Base-by-base conservation (phyloP, 345 rosid genomes). In the Heritiera littoralis region DNA sequence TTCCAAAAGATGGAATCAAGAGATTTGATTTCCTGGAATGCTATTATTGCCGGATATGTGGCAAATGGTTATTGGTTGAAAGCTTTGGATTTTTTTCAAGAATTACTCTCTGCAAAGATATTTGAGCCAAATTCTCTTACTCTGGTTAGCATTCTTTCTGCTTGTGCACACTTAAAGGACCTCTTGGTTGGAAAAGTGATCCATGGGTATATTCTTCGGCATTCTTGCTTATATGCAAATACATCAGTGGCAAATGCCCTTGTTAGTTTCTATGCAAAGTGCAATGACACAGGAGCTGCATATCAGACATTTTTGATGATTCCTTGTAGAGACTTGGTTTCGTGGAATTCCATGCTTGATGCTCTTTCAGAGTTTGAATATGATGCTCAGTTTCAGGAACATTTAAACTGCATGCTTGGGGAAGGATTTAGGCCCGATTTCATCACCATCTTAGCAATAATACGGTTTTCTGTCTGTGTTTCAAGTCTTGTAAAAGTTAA, bases 11-110 rank as follows among this genome's bases (percentile, higher is more conserved):
- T 90, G 92, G 80, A 78, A 81, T 82, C 71, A 46, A 90, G 86
- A 87, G 97, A 94, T 88, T 83, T 91, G 88, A 89, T 94, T 77
- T 88, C 98, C 11, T 94, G 98, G 98, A 94, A 94, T 46, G 89
- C 94, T 77, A 80, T 90, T 65, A 89, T 92, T 79, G 87, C 94
- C 2, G 97, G 98, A 66, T 90, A 85, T 81, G 90, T 88, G 73
- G 86, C 90, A 74, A 91, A 90, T 65, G 85, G 85, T 73, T 85
- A 87, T 79, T 91, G 90, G 91, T 81, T 77, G 74, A 86, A 84
- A 81, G 94, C 94, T 70, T 84, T 94, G 85, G 78, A 82, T 55
- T 75, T 87, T 55, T 92, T 92, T 85, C 85, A 59, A 0, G 86
- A 88, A 77, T 80, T 91, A 73, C 82, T 91, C 70, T 69, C 75